A percentile compares a stretch with the other conserved stretches of the same genome.
Evolutionary conservation across 805 yeast species (phyloP).

Genomic region (Yarrowia sp.): DNA sequence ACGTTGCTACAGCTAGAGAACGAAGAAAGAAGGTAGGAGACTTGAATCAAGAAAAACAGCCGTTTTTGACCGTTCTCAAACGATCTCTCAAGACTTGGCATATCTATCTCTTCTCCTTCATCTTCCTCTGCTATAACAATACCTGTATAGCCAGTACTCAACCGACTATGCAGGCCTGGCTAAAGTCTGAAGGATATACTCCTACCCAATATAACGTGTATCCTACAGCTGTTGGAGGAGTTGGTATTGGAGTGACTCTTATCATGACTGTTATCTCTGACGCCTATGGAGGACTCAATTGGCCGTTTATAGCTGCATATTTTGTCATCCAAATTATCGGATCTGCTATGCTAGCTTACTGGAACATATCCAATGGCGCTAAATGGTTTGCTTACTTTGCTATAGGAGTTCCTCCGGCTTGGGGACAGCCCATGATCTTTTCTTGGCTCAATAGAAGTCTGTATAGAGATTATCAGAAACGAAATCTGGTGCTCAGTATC

Average conservation of each 20-base stretch:
- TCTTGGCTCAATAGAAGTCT: slow-evolving; percentile 11
- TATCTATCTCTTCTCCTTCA: slow-evolving; percentile 6
- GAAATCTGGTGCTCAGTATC: background rate
- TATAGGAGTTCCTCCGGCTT: background rate
- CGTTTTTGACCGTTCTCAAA: background rate
- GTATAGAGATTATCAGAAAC: slow-evolving; percentile 4
- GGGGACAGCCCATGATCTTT: slow-evolving; percentile 22
- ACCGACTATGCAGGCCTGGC: slow-evolving; percentile 13
- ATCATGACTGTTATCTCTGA: slow-evolving; percentile 1
- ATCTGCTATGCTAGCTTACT: slow-evolving; percentile 45
- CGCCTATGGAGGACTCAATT: slow-evolving; percentile 1
- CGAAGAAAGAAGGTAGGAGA: background rate
- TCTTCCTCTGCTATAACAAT: slow-evolving; percentile 8
- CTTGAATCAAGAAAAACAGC: background rate
- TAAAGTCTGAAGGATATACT: background rate
- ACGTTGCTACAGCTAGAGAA: background rate
- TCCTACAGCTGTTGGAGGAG: slow-evolving; percentile 3
- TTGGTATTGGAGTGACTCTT: background rate
- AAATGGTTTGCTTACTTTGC: slow-evolving; percentile 20
- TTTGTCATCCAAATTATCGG: slow-evolving; percentile 31
- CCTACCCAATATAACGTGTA: slow-evolving; percentile 13
- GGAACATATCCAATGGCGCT: background rate
- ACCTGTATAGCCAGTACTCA: slow-evolving; percentile 2
- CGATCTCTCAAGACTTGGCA: background rate
- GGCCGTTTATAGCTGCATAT: background rate